These are phyloP conservation scores for Aspergillus fumigatus DNA, from an alignment of 2,329 filamentous ascomycete species.

Conservation along the genomic window DNA sequence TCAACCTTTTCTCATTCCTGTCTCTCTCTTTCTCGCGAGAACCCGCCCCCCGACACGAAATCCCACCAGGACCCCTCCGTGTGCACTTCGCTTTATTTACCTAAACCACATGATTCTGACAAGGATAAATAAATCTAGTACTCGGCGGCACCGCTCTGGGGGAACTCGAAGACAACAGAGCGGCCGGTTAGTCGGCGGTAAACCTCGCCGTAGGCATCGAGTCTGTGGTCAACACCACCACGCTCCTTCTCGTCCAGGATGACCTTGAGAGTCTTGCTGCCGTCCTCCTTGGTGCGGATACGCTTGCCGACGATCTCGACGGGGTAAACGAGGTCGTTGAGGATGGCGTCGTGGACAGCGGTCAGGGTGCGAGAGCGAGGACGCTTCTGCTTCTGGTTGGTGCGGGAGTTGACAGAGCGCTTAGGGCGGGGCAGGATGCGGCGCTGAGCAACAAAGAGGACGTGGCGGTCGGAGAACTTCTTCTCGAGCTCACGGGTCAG, in stretches of 20 bases:
- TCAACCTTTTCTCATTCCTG: conserved; percentile 7
- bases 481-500: conserved; percentile 99
- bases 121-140: conserved; percentile 59
- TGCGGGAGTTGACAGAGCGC: conserved; percentile 94
- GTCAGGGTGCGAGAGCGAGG: conserved; percentile 96
- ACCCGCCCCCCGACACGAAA: neutral
- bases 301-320: conserved; percentile 99
- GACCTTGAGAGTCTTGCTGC: conserved; percentile 97
- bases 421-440: conserved; percentile 98
- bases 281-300: conserved; percentile 97
- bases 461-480: conserved; percentile 99
- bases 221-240: conserved; percentile 97
- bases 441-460: conserved; percentile 97
- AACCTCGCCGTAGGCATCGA: conserved; percentile 99
- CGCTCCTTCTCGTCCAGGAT: conserved; percentile 99
- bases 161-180: conserved; percentile 97
- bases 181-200: conserved; percentile 98
- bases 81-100: neutral
- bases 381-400: conserved; percentile 97
- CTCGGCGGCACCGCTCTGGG: conserved; percentile 71
- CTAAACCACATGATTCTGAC: conserved; percentile 9
- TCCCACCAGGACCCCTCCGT: neutral
- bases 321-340: conserved; percentile 96
- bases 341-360: conserved; percentile 97
- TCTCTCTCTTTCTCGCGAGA: conserved; percentile 11